phyloP scores from a whole-genome alignment of 164 flowering plant species.

The Malania oleifera region DNA sequence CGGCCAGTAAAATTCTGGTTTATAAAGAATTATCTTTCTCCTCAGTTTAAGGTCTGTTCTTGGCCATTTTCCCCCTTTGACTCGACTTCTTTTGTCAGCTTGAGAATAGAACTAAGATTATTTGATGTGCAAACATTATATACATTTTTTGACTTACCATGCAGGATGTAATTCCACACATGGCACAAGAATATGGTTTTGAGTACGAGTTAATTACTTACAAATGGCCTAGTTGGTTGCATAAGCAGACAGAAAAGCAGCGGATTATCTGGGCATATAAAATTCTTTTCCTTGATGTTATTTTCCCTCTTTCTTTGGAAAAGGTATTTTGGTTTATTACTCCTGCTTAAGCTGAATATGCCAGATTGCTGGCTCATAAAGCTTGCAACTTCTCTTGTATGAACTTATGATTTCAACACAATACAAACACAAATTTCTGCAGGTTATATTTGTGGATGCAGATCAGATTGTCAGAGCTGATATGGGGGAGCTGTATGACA shows the following conservation, averaged over 20 bases:
- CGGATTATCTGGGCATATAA: conserved; percentile 98
- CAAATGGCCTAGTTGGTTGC: conserved; percentile 99
- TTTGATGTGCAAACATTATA: neutral
- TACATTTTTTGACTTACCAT: conserved; percentile 9
- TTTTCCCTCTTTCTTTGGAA: conserved; percentile 91
- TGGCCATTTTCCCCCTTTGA: neutral
- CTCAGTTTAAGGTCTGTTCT: conserved; percentile 89
- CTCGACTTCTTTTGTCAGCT: neutral
- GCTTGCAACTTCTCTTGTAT: neutral
- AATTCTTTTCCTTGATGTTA: conserved; percentile 95
- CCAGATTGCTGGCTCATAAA: neutral
- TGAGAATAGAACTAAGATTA: neutral
- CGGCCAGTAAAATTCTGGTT: conserved; percentile 99
- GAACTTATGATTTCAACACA: neutral
- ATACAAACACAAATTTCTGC: conserved; percentile 17
- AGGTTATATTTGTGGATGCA: conserved; percentile 99
- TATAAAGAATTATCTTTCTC: conserved; percentile 96
- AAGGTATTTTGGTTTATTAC: conserved; percentile 45
- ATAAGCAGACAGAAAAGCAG: conserved; percentile 96
- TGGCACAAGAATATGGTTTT: conserved; percentile 92
- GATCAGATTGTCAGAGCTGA: conserved; percentile 93
- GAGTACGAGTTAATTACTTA: conserved; percentile 90
- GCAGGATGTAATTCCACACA: conserved; percentile 93
- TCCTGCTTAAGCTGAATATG: neutral
- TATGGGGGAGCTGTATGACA: conserved; percentile 98